These are phyloP conservation scores for Ramaria sp. DNA, from an alignment of 768 basidiomycete species.

Conservation along the genomic window DNA sequence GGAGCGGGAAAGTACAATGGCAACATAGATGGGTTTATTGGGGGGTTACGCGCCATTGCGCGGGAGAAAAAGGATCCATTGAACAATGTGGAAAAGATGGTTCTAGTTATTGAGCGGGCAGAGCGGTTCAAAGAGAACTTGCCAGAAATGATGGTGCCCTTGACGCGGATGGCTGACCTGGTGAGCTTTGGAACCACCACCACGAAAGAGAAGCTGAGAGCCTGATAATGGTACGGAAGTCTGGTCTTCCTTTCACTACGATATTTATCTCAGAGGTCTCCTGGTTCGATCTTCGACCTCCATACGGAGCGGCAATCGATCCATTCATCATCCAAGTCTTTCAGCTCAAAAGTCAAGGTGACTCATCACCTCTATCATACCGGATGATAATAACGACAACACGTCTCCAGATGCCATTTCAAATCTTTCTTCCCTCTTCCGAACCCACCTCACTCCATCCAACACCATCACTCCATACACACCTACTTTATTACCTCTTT, in stretches of 20 bases:
- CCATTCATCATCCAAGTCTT: slow-evolving; percentile 56
- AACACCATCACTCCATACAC: slow-evolving; percentile 36
- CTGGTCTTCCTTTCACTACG: slow-evolving; percentile 45
- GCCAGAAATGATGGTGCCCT: slow-evolving; percentile 56
- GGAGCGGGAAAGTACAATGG: slow-evolving; percentile 42
- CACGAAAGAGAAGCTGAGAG: too few species aligned
- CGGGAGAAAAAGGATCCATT: slow-evolving; percentile 8
- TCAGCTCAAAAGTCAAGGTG: slow-evolving; percentile 47
- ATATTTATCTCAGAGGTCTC: slow-evolving; percentile 52
- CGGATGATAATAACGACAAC: not conserved
- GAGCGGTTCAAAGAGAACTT: slow-evolving; percentile 53
- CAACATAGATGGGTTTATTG: slow-evolving; percentile 57
- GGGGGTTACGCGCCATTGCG: slow-evolving; percentile 35
- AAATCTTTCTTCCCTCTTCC: slow-evolving; percentile 5
- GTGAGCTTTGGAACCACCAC: too few species aligned
- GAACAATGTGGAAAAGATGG: slow-evolving; percentile 29
- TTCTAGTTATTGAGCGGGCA: slow-evolving; percentile 55
- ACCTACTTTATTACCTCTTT: slow-evolving; percentile 39
- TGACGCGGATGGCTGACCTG: slow-evolving; percentile 61
- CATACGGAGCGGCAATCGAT: slow-evolving; percentile 58
- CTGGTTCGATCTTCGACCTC: slow-evolving; percentile 67
- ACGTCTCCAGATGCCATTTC: not conserved
- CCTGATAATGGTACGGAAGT: slow-evolving; percentile 27
- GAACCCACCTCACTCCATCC: slow-evolving; percentile 5
- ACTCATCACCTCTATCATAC: not conserved